A percentile compares a stretch with the other conserved stretches of the same genome.
Evolutionary conservation across 176 grass and related monocot species (phyloP).

Genomic region (Zoysia pacifica): DNA sequence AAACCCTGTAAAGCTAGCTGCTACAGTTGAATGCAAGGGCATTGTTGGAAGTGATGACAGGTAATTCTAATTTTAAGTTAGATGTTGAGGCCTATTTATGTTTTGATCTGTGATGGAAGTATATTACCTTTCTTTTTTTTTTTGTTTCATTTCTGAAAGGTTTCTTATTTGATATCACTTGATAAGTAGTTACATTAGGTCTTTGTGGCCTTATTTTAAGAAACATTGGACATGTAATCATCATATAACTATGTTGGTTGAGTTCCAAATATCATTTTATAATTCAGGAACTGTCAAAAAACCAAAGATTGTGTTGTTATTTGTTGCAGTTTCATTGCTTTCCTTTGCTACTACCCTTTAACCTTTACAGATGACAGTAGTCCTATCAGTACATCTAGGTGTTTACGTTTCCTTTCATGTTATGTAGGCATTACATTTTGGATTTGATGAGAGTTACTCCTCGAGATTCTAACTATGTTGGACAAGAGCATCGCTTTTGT

Average conservation of each 20-base stretch:
- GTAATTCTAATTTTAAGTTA: constrained; percentile 50
- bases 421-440: constrained; percentile 89
- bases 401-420: neutral
- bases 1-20: constrained; percentile 89
- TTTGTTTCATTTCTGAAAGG: neutral
- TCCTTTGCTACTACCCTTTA: neutral
- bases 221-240: constrained; percentile 4
- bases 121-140: neutral
- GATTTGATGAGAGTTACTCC: constrained; percentile 99
- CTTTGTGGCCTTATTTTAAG: neutral
- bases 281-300: neutral
- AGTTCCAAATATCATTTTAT: neutral
- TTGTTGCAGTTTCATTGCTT: constrained; percentile 2
- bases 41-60: constrained; percentile 99
- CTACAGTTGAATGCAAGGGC: constrained; percentile 96
- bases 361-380: neutral
- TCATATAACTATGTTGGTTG: constrained; percentile 10
- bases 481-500: constrained; percentile 85
- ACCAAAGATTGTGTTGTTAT: neutral
- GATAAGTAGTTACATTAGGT: neutral
- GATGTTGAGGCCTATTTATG: neutral
- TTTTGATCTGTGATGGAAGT: constrained; percentile 13
- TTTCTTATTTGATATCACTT: neutral
- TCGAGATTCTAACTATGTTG: constrained; percentile 93
- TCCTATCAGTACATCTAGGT: neutral